Percentiles rank a stretch among this genome's conserved stretches.
phyloP scores from a whole-genome alignment of 108 stramenopile species.

The Cyclotella cryptica region DNA sequence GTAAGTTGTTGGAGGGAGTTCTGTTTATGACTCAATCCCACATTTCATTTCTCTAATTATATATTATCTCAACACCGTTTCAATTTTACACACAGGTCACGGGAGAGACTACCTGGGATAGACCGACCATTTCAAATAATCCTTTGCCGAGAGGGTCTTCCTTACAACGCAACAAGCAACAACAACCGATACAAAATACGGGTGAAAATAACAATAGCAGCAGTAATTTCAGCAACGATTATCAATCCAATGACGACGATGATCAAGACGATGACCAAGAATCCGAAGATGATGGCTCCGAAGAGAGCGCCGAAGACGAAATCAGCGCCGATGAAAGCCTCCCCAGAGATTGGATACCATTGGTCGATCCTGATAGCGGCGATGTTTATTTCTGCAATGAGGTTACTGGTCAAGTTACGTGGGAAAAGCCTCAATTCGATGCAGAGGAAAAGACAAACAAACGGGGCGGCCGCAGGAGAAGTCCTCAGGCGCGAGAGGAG shows the following conservation, averaged over 20 bases:
- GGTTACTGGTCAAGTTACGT: constrained; percentile 45
- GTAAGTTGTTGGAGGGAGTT: constrained; percentile 27
- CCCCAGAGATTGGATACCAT: constrained; percentile 57
- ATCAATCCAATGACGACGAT: constrained; percentile 7
- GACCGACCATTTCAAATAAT: no score
- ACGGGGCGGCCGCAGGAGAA: background rate
- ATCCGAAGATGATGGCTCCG: no score
- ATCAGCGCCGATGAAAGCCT: constrained; percentile 14
- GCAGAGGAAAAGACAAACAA: background rate
- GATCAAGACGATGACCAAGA: background rate
- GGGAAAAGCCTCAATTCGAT: constrained; percentile 29
- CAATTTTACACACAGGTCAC: background rate
- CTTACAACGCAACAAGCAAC: no score
- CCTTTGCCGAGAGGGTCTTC: no score
- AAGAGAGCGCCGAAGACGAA: background rate
- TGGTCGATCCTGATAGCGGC: constrained; percentile 44
- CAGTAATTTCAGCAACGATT: background rate
- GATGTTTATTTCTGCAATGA: constrained; percentile 63
- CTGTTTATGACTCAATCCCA: constrained; percentile 45
- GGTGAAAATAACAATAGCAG: background rate
- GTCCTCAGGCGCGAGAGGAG: no score
- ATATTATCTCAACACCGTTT: background rate
- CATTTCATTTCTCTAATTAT: background rate
- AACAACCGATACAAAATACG: background rate
- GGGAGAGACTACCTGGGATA: constrained; percentile 17